phyloP scores from a whole-genome alignment of 208 protist species.

The Angomonas deanei region DNA sequence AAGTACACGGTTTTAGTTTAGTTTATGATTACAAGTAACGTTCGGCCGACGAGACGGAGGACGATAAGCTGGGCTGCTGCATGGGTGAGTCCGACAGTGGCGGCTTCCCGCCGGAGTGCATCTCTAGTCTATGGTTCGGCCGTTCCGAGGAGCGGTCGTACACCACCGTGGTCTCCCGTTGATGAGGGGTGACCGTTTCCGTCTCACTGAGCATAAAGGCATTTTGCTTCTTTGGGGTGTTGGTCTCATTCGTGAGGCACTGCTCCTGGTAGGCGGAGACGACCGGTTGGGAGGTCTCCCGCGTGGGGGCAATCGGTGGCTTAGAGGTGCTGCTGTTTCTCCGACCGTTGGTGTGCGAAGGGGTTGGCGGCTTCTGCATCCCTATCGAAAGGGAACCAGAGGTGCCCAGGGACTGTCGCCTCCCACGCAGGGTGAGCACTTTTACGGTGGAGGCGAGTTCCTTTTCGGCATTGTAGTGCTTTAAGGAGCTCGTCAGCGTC shows the following conservation, averaged over 20 bases:
- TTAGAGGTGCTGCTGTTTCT: not conserved
- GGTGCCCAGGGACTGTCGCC: constrained; percentile 2
- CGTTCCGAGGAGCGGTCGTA: not conserved
- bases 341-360: not conserved
- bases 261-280: not conserved
- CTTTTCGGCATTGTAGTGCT: not conserved
- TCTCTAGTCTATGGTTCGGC: not conserved
- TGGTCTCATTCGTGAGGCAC: not conserved
- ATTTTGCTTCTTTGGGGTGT: not conserved
- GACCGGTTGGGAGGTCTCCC: no score
- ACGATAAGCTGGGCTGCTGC: not conserved
- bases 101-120: not conserved
- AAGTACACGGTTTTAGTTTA: no score
- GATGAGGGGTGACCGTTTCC: not conserved
- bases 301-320: no score
- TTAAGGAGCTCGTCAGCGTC: not conserved
- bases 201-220: not conserved
- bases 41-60: not conserved
- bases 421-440: not conserved
- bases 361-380: not conserved
- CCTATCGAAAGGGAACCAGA: no score
- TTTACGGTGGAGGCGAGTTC: not conserved
- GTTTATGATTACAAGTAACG: not conserved
- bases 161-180: not conserved
- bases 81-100: not conserved